These are phyloP conservation scores for Neurospora sp. DNA, from an alignment of 495 filamentous ascomycete genomes.

Conservation along the genomic window DNA sequence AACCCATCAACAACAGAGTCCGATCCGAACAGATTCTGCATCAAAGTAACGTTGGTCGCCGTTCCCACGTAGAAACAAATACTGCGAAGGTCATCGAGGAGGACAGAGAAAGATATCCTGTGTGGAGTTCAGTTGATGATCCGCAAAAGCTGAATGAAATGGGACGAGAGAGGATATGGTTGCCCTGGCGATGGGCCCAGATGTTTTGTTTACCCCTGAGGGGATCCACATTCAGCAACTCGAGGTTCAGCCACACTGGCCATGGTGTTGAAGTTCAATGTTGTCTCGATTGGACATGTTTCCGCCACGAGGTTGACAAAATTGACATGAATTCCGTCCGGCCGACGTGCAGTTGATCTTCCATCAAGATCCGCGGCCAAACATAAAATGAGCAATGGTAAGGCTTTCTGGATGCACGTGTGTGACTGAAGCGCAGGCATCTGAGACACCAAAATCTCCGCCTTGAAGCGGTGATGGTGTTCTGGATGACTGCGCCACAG, in stretches of 20 bases:
- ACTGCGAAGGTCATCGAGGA: not conserved
- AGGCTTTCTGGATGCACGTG: not conserved
- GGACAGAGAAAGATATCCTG: not conserved
- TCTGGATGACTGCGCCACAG: not conserved
- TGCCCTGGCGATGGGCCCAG: not conserved
- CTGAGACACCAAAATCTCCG: not conserved
- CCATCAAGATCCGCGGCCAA: not conserved
- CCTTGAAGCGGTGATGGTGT: not conserved
- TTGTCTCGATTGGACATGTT: not conserved
- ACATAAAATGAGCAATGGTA: not conserved
- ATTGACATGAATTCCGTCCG: not conserved
- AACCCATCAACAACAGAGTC: constrained; percentile 12
- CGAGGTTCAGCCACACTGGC: not conserved
- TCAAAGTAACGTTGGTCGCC: constrained; percentile 27
- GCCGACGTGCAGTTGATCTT: too few relatives aligned
- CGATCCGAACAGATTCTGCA: constrained; percentile 27
- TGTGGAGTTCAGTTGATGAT: not conserved
- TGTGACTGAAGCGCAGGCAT: not conserved
- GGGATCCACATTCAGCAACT: not conserved
- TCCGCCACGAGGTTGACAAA: not conserved
- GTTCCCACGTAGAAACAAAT: not conserved
- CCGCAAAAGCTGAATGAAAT: not conserved
- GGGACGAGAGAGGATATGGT: not conserved
- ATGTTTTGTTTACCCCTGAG: not conserved
- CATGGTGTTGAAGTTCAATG: not conserved